Conservation (phyloP, 2,329 filamentous ascomycete species). For the Claviceps digitariae region DNA sequence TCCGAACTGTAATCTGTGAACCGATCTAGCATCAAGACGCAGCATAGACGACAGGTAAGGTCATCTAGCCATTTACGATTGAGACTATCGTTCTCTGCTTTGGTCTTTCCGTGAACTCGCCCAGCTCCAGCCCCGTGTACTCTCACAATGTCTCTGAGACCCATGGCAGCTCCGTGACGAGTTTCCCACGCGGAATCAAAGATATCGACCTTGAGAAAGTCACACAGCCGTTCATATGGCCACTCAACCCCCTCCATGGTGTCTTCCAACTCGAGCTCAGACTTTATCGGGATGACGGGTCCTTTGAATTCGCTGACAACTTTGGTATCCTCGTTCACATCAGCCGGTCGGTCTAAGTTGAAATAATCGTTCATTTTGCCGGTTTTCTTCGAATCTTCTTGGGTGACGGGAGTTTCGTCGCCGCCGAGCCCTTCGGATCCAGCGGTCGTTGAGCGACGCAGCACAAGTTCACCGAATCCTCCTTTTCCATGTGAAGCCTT, state of each 20-base stretch:
- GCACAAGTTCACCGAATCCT: constrained; percentile 74
- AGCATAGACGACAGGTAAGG: constrained; percentile 85
- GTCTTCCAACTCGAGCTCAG: constrained; percentile 66
- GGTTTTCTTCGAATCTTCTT: constrained; percentile 43
- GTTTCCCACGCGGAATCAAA: constrained; percentile 94
- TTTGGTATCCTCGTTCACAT: constrained; percentile 79
- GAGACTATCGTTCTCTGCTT: constrained; percentile 59
- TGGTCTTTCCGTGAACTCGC: constrained; percentile 54
- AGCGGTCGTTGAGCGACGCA: constrained; percentile 46
- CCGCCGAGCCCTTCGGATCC: constrained; percentile 47
- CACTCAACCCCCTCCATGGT: constrained; percentile 71
- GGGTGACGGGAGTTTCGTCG: constrained; percentile 43
- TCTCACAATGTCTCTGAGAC: constrained; percentile 76
- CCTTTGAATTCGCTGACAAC: constrained; percentile 95
- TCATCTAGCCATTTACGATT: constrained; percentile 89
- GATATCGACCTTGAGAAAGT: constrained; percentile 84
- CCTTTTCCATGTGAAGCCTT: constrained; percentile 77
- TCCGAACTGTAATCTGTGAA: constrained; percentile 98
- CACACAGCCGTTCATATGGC: constrained; percentile 89
- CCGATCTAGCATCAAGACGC: constrained; percentile 91
- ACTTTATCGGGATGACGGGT: constrained; percentile 64
- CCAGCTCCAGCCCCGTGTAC: constrained; percentile 88
- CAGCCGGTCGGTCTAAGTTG: constrained; percentile 63
- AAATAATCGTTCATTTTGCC: constrained; percentile 73
- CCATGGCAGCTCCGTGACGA: constrained; percentile 91